Base-by-base conservation (phyloP, 257 asterid species). In the Solanum arcanum region DNA sequence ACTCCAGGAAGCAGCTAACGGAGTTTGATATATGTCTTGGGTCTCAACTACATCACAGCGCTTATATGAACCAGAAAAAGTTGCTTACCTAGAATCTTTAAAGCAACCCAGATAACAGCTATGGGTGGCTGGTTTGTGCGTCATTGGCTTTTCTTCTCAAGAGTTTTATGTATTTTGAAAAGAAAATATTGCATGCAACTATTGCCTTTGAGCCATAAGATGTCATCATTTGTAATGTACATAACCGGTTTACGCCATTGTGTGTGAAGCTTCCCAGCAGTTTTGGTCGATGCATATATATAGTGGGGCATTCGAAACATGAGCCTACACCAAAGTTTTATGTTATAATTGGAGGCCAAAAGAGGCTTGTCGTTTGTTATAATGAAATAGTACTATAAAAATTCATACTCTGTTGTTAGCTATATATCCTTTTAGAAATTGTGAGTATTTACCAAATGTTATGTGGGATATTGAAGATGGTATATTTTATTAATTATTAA, bases 1-100 rank as follows among this genome's bases (percentile, higher is more conserved):
- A 83, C 92, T 27, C 72, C 93, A 0, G 87, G 87, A 66, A 90
- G 41, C 41, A 41, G 87, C 66, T 66, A 64, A 42, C 5, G 12
- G 46, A 31, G 18, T 77, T 68, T 80, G 85, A 47, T 47, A 47
- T 27, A 29, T 80, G 12, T 0, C 42, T 47, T 9, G n/a, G n/a
- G 42, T 33, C 85, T 80, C 68, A 10, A 29, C 68, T 27, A 29
- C 68, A 5, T 29, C 12, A 80, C 62, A 18, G 12, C 4, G 0
- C 68, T 47, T 10, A 29, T 9, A 49, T 49, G 66, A 80, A 47
- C 44, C 44, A 29, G 68, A 29, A 29, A 47, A 80, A 47, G 12
- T 80, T 47, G 68, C 85, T 80, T 29, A 47, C 12, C 27, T 29
- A 29, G 85, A 80, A 15, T 47, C 25, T 47, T 44, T 18, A 5